These are phyloP conservation scores for Eutypella sp. DNA, from an alignment of 2,329 filamentous ascomycete species.

Conservation along the genomic window DNA sequence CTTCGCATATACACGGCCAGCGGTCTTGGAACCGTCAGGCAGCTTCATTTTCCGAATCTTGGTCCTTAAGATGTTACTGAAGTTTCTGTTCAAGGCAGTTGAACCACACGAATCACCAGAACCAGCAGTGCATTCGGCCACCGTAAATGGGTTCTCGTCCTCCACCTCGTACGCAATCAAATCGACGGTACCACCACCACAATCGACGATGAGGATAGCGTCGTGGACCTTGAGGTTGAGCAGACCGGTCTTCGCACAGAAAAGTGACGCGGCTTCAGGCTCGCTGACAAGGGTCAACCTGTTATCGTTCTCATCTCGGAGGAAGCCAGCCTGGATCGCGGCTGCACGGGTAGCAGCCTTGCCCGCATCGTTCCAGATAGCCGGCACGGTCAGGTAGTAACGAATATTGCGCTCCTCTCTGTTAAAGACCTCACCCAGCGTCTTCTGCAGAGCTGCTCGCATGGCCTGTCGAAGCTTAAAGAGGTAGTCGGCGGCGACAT, in stretches of 20 bases:
- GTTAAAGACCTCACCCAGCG: slow-evolving; percentile 94
- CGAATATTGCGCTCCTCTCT: slow-evolving; percentile 96
- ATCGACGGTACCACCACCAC: slow-evolving; percentile 96
- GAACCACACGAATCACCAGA: slow-evolving; percentile 97
- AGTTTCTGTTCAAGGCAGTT: slow-evolving; percentile 96
- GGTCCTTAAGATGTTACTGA: slow-evolving; percentile 93
- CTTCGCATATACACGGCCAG: slow-evolving; percentile 97
- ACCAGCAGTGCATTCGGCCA: slow-evolving; percentile 93
- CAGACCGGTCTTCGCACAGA: slow-evolving; percentile 94
- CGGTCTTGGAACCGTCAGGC: slow-evolving; percentile 91
- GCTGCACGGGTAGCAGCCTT: slow-evolving; percentile 95
- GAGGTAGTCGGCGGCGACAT: slow-evolving; percentile 97
- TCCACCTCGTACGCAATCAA: slow-evolving; percentile 98
- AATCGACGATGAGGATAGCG: slow-evolving; percentile 96
- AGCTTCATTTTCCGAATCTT: slow-evolving; percentile 99
- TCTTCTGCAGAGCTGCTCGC: slow-evolving; percentile 93
- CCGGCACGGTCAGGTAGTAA: slow-evolving; percentile 97
- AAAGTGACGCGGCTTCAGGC: slow-evolving; percentile 93
- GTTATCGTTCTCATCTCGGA: slow-evolving; percentile 97
- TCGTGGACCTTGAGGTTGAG: slow-evolving; percentile 97
- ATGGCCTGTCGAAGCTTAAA: slow-evolving; percentile 98
- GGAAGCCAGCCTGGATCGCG: slow-evolving; percentile 93
- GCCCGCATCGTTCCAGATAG: slow-evolving; percentile 98
- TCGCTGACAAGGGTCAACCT: slow-evolving; percentile 91
- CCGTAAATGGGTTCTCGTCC: slow-evolving; percentile 93